Percentiles rank a stretch among this genome's conserved stretches.
Evolutionary conservation across 768 basidiomycete species (phyloP).

Genomic region (Suillus clintonianus): DNA sequence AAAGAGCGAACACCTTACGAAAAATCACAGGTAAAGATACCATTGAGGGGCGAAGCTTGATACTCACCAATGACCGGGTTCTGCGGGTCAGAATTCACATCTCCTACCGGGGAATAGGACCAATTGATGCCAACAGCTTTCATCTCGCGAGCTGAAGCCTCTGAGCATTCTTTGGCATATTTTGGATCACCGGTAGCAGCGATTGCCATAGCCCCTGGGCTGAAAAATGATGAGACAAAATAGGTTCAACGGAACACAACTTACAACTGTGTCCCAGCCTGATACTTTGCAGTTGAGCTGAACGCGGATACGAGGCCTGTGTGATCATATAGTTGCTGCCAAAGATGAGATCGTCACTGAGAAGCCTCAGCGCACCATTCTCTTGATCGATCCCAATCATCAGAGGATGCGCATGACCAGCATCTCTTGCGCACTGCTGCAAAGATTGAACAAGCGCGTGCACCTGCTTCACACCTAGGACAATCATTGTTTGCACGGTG

Average conservation of each 20-base stretch:
- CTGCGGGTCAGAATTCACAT: slow-evolving; percentile 67
- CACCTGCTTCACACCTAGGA: slow-evolving; percentile 53
- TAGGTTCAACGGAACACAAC: slow-evolving; percentile 22
- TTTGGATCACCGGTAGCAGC: slow-evolving; percentile 52
- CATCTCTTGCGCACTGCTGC: slow-evolving; percentile 55
- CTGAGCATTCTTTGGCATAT: slow-evolving; percentile 46
- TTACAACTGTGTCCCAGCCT: slow-evolving; percentile 69
- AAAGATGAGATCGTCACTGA: not conserved
- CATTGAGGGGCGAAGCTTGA: not conserved
- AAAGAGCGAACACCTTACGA: slow-evolving; percentile 65
- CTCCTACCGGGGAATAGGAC: slow-evolving; percentile 71
- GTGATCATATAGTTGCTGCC: not conserved
- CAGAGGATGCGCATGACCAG: slow-evolving; percentile 56
- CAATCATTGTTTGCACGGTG: not conserved
- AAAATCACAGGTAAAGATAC: not conserved
- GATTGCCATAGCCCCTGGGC: slow-evolving; percentile 75
- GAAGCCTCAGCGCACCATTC: slow-evolving; percentile 46
- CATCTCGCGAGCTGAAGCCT: slow-evolving; percentile 58
- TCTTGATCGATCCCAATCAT: slow-evolving; percentile 77
- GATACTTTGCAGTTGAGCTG: slow-evolving; percentile 39
- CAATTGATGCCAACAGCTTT: slow-evolving; percentile 67
- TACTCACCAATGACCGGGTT: slow-evolving; percentile 71
- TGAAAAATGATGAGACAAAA: slow-evolving; percentile 20
- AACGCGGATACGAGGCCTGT: slow-evolving; percentile 73
- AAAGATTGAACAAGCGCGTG: slow-evolving; percentile 48